phyloP scores from a whole-genome alignment of 108 stramenopile genomes.

The Pseudonitzschia multistriata region DNA sequence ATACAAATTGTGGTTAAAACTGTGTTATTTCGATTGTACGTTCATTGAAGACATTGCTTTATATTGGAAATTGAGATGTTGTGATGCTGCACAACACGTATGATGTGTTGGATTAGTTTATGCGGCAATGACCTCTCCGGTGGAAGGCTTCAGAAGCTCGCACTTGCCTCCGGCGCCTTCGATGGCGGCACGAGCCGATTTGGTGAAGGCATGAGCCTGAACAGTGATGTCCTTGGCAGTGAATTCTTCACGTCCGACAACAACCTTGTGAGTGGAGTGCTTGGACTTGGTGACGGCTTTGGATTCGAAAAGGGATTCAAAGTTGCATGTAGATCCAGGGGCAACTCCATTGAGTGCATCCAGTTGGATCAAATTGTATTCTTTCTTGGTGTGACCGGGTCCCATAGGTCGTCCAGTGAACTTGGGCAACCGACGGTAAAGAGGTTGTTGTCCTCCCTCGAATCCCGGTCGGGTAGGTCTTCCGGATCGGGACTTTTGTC shows the following conservation, averaged over 20 bases:
- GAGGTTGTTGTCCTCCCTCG: slow-evolving; percentile 95
- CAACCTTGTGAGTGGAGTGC: slow-evolving; percentile 87
- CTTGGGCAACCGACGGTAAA: slow-evolving; percentile 96
- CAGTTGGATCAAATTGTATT: slow-evolving; percentile 92
- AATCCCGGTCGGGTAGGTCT: slow-evolving; percentile 89
- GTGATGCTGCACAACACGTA: no score
- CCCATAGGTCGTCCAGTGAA: slow-evolving; percentile 88
- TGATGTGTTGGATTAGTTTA: slow-evolving; percentile 15
- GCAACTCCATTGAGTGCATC: slow-evolving; percentile 73
- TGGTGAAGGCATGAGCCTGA: slow-evolving; percentile 97
- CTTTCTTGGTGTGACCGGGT: slow-evolving; percentile 90
- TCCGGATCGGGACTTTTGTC: slow-evolving; percentile 92
- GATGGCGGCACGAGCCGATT: slow-evolving; percentile 83
- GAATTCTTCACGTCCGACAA: slow-evolving; percentile 79
- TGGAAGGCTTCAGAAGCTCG: slow-evolving; percentile 84
- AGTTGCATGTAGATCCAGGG: slow-evolving; percentile 77
- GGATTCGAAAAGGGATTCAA: slow-evolving; percentile 69
- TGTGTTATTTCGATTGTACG: no score
- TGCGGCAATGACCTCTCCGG: slow-evolving; percentile 76
- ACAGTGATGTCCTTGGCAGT: slow-evolving; percentile 90
- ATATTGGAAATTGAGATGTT: background rate
- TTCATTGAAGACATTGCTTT: no score
- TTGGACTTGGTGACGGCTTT: slow-evolving; percentile 85
- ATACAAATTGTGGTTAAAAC: no score
- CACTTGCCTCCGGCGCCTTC: slow-evolving; percentile 94